phyloP scores from a whole-genome alignment of 805 yeast species.

The Kazachstania taianensis region DNA sequence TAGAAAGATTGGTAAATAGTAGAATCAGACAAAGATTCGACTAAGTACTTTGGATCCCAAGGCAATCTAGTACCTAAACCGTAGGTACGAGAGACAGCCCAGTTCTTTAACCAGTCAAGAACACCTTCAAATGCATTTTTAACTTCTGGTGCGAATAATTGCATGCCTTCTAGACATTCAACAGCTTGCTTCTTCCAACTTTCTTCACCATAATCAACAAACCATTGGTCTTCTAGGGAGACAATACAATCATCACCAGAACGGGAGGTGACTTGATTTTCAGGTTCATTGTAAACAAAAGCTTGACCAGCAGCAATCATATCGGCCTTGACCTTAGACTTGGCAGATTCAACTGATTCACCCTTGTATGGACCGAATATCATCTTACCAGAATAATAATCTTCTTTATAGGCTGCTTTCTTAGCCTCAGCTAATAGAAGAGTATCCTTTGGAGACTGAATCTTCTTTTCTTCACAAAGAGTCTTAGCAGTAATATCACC shows the following conservation, averaged over 20 bases:
- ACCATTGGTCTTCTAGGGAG: constrained; percentile 98
- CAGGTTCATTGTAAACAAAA: constrained; percentile 91
- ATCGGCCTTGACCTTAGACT: constrained; percentile 76
- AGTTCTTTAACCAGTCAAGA: constrained; percentile 90
- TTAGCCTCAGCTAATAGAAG: constrained; percentile 84
- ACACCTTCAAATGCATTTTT: constrained; percentile 89
- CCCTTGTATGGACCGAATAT: constrained; percentile 75
- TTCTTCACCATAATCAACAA: constrained; percentile 92
- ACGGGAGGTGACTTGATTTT: constrained; percentile 78
- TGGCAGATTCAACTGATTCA: constrained; percentile 83
- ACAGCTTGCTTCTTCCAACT: constrained; percentile 74
- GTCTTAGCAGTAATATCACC: constrained; percentile 84
- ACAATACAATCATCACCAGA: constrained; percentile 96
- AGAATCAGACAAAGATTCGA: constrained; percentile 92
- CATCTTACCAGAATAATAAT: constrained; percentile 84
- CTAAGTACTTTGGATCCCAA: constrained; percentile 90
- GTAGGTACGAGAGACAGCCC: constrained; percentile 96
- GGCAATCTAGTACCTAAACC: constrained; percentile 94
- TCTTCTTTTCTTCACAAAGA: constrained; percentile 77
- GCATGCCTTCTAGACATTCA: constrained; percentile 67
- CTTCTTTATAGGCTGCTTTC: constrained; percentile 93
- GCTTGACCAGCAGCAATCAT: constrained; percentile 69
- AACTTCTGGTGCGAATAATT: constrained; percentile 73
- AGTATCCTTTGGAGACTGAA: constrained; percentile 88
- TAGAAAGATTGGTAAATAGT: constrained; percentile 93